Conservation (phyloP, 2,329 filamentous ascomycete species). For the Akanthomyces lecanii region DNA sequence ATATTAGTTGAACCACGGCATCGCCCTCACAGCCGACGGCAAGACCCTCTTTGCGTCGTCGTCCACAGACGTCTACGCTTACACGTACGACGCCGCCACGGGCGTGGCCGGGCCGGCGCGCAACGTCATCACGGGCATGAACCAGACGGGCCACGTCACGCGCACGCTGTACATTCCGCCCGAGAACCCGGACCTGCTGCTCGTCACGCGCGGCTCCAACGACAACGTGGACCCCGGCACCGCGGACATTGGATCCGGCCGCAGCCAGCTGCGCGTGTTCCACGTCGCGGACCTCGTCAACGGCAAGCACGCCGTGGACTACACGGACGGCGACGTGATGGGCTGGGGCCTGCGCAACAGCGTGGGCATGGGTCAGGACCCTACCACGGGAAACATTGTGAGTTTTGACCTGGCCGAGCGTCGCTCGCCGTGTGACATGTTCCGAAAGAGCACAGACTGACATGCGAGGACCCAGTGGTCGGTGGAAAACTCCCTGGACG, state of each 20-base stretch:
- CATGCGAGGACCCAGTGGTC: slow-evolving; percentile 32
- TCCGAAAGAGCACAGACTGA: not conserved
- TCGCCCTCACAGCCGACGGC: slow-evolving; percentile 43
- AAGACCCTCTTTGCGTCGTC: slow-evolving; percentile 50
- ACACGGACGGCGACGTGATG: slow-evolving; percentile 41
- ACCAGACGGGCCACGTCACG: slow-evolving; percentile 53
- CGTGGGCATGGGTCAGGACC: slow-evolving; percentile 61
- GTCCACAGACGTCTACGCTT: slow-evolving; percentile 50
- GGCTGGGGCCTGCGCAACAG: slow-evolving; percentile 70
- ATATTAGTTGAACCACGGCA: slow-evolving; percentile 44
- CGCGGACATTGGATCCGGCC: slow-evolving; percentile 44
- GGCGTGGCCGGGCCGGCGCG: slow-evolving; percentile 41
- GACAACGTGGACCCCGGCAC: slow-evolving; percentile 54
- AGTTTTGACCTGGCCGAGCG: slow-evolving; percentile 1
- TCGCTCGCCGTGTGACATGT: too few species aligned
- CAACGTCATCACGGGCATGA: slow-evolving; percentile 55
- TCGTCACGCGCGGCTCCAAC: slow-evolving; percentile 59
- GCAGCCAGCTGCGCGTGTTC: slow-evolving; percentile 56
- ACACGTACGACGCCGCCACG: slow-evolving; percentile 52
- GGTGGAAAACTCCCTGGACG: slow-evolving; percentile 66
- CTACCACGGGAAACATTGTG: slow-evolving; percentile 40
- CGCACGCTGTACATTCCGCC: slow-evolving; percentile 57
- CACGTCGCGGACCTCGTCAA: slow-evolving; percentile 28
- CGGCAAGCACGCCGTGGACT: slow-evolving; percentile 28
- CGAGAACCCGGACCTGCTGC: slow-evolving; percentile 46